A percentile compares a stretch with the other conserved stretches of the same genome.
Conservation (phyloP, 2,329 filamentous ascomycete species). For the Berkeleyomyces basicola region DNA sequence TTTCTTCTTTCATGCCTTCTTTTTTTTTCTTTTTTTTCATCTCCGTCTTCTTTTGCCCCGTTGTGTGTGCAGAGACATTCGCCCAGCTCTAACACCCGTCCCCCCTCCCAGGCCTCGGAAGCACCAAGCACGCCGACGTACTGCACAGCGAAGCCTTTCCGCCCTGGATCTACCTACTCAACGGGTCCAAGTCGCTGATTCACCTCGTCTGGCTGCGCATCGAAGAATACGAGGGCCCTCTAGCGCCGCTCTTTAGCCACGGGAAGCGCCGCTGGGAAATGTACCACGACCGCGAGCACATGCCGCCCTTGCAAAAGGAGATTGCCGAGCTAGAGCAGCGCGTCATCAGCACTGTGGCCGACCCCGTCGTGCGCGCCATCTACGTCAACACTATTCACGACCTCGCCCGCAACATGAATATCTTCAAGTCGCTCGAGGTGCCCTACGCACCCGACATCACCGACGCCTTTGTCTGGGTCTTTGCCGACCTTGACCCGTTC, state of each 20-base stretch:
- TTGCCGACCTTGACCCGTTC: conserved; percentile 21
- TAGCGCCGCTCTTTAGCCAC: conserved; percentile 17
- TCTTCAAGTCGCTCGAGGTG: conserved; percentile 4
- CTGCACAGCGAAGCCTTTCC: conserved; percentile 20
- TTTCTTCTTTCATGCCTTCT: neutral
- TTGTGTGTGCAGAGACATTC: neutral
- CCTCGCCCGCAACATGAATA: conserved; percentile 10
- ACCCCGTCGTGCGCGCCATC: conserved; percentile 3
- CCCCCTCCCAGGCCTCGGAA: conserved; percentile 16
- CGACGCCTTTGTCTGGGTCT: conserved; percentile 26
- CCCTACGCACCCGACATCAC: conserved; percentile 18
- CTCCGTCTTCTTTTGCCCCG: neutral
- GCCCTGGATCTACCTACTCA: conserved; percentile 21
- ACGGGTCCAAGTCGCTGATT: conserved; percentile 19
- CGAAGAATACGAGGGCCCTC: conserved; percentile 15
- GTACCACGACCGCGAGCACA: conserved; percentile 10
- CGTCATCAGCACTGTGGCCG: conserved; percentile 4
- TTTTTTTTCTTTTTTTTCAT: neutral
- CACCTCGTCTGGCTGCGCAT: conserved; percentile 9
- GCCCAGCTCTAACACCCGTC: neutral
- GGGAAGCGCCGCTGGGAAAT: conserved; percentile 17
- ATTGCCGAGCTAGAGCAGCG: conserved; percentile 8
- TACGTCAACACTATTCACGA: conserved; percentile 5
- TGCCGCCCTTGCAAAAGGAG: neutral
- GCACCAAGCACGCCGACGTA: conserved; percentile 19